These are phyloP conservation scores for Penicillium herquei DNA, from an alignment of 495 filamentous ascomycete genomes.

Conservation along the genomic window DNA sequence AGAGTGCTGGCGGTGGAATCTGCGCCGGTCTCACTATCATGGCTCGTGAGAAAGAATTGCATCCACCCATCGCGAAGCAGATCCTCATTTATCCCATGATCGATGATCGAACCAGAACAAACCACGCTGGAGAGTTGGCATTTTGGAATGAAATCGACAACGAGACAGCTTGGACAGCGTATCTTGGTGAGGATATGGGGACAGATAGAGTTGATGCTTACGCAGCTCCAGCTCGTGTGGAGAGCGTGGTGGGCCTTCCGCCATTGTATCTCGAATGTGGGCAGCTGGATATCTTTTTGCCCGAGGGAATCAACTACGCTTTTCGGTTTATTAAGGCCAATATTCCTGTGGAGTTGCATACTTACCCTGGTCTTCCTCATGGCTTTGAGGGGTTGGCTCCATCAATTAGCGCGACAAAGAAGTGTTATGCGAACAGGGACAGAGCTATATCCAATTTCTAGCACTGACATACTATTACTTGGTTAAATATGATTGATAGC, in stretches of 20 bases:
- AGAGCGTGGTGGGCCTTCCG: conserved; percentile 23
- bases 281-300: conserved; percentile 27
- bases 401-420: not conserved
- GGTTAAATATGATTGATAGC: too few species aligned
- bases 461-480: not conserved
- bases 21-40: conserved; percentile 39
- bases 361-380: conserved; percentile 31
- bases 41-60: conserved; percentile 36
- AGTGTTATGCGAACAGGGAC: conserved; percentile 9
- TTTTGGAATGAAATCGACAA: conserved; percentile 26
- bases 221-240: conserved; percentile 24
- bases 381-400: conserved; percentile 24
- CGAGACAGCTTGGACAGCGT: conserved; percentile 27
- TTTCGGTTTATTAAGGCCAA: conserved; percentile 16
- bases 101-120: conserved; percentile 32
- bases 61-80: conserved; percentile 44
- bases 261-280: conserved; percentile 25
- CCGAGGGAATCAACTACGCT: conserved; percentile 25
- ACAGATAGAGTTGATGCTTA: conserved; percentile 17
- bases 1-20: conserved; percentile 59
- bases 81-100: conserved; percentile 51
- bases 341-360: conserved; percentile 26
- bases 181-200: conserved; percentile 22
- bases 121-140: conserved; percentile 10
- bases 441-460: conserved; percentile 13